A percentile compares a stretch with the other conserved stretches of the same genome.
These are phyloP conservation scores for Prunus dulcis DNA, from an alignment of 306 rosid genomes.

Conservation along the genomic window DNA sequence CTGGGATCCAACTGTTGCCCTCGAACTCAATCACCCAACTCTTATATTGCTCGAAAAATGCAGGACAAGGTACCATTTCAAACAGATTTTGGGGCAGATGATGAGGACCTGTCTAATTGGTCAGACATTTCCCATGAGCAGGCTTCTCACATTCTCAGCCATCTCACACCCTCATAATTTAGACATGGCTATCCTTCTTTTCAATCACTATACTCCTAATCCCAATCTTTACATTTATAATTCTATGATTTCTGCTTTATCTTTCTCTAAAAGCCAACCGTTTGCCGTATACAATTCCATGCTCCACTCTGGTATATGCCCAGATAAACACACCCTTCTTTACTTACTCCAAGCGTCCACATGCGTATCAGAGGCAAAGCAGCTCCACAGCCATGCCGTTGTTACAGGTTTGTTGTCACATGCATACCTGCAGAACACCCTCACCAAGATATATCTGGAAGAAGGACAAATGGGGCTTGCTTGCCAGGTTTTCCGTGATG, in stretches of 20 bases:
- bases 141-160: conserved; percentile 56
- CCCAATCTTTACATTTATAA: conserved; percentile 56
- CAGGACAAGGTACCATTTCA: conserved; percentile 47
- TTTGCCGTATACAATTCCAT: conserved; percentile 39
- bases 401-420: conserved; percentile 39
- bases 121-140: conserved; percentile 66
- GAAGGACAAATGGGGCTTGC: conserved; percentile 33
- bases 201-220: conserved; percentile 45
- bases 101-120: conserved; percentile 49
- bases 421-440: conserved; percentile 45
- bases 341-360: conserved; percentile 37
- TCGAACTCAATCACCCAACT: conserved; percentile 41
- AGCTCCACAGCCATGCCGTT: conserved; percentile 47
- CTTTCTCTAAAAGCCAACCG: conserved; percentile 30
- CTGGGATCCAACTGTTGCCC: conserved; percentile 54
- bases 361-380: conserved; percentile 35
- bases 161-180: conserved; percentile 45
- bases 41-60: conserved; percentile 54
- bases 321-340: conserved; percentile 46
- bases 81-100: conserved; percentile 49
- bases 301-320: conserved; percentile 35
- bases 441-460: conserved; percentile 35
- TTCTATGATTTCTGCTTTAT: conserved; percentile 48
- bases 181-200: conserved; percentile 46
- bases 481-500: conserved; percentile 29